Percentiles rank a stretch among this genome's conserved stretches.
Conservation (phyloP, 1,284 basidiomycete genomes). For the Dichomitus squalens region DNA sequence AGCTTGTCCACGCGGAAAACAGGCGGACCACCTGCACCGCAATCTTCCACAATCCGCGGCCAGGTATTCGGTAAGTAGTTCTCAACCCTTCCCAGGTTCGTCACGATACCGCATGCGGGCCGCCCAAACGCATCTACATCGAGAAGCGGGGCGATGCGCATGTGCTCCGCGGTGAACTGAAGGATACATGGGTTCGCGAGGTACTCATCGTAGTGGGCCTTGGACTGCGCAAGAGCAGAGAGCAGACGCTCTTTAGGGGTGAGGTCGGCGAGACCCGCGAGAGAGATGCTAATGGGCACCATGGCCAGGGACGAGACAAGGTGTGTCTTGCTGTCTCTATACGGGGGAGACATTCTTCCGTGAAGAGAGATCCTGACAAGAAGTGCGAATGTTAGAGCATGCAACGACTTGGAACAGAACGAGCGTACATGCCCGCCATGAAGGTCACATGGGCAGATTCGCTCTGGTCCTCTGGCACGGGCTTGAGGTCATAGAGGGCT, state of each 20-base stretch:
- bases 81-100: background rate
- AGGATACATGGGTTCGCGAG: background rate
- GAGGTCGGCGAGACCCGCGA: background rate
- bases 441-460: background rate
- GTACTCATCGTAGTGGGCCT: background rate
- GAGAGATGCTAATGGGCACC: background rate
- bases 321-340: background rate
- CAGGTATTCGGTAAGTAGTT: background rate
- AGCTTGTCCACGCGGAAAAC: background rate
- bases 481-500: background rate
- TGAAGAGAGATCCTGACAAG: background rate
- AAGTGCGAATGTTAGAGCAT: background rate
- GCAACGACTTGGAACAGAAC: background rate
- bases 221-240: background rate
- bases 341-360: background rate
- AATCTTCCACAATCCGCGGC: background rate
- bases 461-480: background rate
- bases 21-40: background rate
- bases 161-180: background rate
- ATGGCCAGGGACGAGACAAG: background rate
- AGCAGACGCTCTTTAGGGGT: background rate
- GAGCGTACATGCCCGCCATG: background rate
- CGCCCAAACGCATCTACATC: background rate
- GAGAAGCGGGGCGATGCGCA: background rate
- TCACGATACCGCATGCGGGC: background rate